Base-by-base conservation (phyloP, 1,284 basidiomycete species). In the Ustilago vetiveriae region DNA sequence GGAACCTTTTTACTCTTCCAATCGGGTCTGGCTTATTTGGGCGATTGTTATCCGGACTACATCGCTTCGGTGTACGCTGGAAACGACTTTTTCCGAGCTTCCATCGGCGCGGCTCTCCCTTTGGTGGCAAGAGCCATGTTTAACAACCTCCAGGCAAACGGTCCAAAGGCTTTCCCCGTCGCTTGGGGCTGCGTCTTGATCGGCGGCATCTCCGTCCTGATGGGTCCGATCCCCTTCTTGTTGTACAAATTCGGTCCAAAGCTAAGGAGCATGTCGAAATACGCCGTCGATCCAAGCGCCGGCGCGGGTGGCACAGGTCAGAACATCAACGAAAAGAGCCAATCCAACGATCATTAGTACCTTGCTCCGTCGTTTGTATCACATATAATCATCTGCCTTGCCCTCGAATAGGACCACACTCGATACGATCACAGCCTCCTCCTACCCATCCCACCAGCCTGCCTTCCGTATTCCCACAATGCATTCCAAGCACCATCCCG, bases 1-100 rank as follows among this genome's bases (percentile, higher is more conserved):
- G 67, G 67, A 16, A 71, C 66, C 14, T 78, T 75, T 44, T 27
- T 72, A 10, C 38, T 74, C 42, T 77, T 78, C 58, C 73, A 76
- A 26, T 58, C 57, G 6, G 65, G 68, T 13, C 54, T 76, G 4
- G 41, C 56, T 13, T 71, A 71, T 22, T 19, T 74, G 8, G 75
- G 59, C 9, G 65, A 70, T 16, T 48, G 43, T 13, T 76, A 75
- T 35, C 74, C 74, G 2, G 48, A 64, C 9, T 75, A 74, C 57
- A 60, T 68, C 9, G 75, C 75, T 2, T 65, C 58, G 21, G 71
- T 77, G 2, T 67, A 67, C 17, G 73, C 76, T 0, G 59, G 62
- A 5, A 78, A 78, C 47, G 74, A 76, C 41, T 57, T 75, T 22
- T 57, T 75, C 46, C 43, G 76, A 21, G 59, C 74, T 14, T 26